phyloP scores from a whole-genome alignment of 2,329 filamentous ascomycete genomes.

The Exophiala viscosa region DNA sequence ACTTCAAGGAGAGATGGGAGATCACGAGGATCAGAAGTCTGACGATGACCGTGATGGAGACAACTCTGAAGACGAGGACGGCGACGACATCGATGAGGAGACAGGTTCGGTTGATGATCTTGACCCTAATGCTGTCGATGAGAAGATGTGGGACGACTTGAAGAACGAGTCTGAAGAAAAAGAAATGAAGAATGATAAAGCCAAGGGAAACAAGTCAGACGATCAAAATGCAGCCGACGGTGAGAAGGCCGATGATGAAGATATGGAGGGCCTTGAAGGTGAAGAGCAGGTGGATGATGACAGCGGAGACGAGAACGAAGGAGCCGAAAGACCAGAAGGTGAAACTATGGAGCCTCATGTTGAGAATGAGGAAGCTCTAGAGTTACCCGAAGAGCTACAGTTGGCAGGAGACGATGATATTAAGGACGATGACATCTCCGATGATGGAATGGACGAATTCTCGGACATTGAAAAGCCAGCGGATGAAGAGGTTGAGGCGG shows the following conservation, averaged over 20 bases:
- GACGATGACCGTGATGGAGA: slow-evolving; percentile 56
- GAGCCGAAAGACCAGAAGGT: slow-evolving; percentile 59
- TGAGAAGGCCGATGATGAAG: slow-evolving; percentile 46
- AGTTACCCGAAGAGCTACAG: slow-evolving; percentile 83
- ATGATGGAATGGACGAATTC: slow-evolving; percentile 56
- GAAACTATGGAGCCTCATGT: slow-evolving; percentile 70
- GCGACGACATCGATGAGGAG: slow-evolving; percentile 78
- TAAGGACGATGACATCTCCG: slow-evolving; percentile 49
- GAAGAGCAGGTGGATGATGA: slow-evolving; percentile 47
- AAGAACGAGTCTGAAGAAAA: slow-evolving; percentile 47
- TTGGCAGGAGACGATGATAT: slow-evolving; percentile 64
- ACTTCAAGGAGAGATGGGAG: slow-evolving; percentile 77
- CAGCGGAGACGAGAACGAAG: slow-evolving; percentile 50
- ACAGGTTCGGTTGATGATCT: slow-evolving; percentile 86
- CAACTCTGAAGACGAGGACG: slow-evolving; percentile 60
- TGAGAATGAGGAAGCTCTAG: slow-evolving; percentile 75
- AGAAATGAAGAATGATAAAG: slow-evolving; percentile 72
- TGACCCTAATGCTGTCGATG: slow-evolving; percentile 84
- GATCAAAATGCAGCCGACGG: slow-evolving; percentile 62
- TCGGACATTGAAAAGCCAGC: slow-evolving; percentile 48
- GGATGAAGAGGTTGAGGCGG: slow-evolving; percentile 38
- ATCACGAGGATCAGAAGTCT: slow-evolving; percentile 44
- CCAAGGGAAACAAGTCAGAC: slow-evolving; percentile 51
- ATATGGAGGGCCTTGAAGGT: slow-evolving; percentile 59
- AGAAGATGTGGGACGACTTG: slow-evolving; percentile 97